phyloP scores from a whole-genome alignment of 306 rosid genomes.

The Rosa chinensis region DNA sequence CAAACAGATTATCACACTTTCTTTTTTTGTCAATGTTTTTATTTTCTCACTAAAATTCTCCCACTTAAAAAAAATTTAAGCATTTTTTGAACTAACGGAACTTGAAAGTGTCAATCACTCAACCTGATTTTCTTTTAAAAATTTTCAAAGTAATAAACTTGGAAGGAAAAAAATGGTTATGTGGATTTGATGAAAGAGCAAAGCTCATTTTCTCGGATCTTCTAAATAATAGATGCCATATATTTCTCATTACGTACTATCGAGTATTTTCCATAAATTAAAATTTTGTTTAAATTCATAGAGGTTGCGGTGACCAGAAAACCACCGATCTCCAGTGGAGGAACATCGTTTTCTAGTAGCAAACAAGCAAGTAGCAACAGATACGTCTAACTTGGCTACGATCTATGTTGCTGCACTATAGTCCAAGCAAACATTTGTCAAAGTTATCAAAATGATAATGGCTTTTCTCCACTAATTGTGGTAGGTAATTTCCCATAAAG shows the following conservation, averaged over 20 bases:
- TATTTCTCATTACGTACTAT: too few relatives aligned
- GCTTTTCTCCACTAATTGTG: slow-evolving; percentile 20
- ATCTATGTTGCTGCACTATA: slow-evolving; percentile 2
- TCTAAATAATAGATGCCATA: too few relatives aligned
- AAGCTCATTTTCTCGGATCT: too few relatives aligned
- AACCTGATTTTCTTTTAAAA: background rate
- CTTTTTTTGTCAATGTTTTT: background rate
- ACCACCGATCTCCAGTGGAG: background rate
- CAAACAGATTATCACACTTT: too few relatives aligned
- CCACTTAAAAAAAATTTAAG: background rate
- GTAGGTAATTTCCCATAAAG: slow-evolving; percentile 14
- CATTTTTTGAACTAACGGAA: background rate
- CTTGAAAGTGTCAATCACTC: background rate
- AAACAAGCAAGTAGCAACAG: slow-evolving; percentile 1
- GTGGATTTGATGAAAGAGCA: too few relatives aligned
- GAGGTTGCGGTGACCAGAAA: background rate
- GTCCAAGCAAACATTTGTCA: slow-evolving; percentile 12
- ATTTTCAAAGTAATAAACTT: background rate
- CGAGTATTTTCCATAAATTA: background rate
- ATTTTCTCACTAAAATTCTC: background rate
- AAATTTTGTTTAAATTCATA: background rate
- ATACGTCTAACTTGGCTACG: slow-evolving; percentile 3
- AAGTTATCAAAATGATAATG: slow-evolving; percentile 9
- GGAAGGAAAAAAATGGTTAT: too few relatives aligned
- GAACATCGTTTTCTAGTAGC: slow-evolving; percentile 6